A percentile compares a stretch with the other conserved stretches of the same genome.
Evolutionary conservation across 371 early-diverging fungal species (phyloP).

Genomic region (Actinomortierella wolfii): DNA sequence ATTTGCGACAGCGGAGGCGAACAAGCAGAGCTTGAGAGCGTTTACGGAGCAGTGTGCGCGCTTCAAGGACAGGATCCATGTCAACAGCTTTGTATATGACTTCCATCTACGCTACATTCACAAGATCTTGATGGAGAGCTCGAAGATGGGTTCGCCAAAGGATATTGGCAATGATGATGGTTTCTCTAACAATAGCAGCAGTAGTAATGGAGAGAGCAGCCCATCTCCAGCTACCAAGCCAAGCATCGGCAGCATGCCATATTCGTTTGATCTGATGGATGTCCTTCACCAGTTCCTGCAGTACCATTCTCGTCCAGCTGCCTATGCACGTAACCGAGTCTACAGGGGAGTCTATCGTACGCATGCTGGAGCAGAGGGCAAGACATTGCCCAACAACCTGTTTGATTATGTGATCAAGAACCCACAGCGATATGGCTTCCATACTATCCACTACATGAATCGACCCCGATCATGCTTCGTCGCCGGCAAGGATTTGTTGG

Average conservation of each 20-base stretch:
- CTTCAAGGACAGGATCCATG: conserved; percentile 72
- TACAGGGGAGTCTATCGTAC: conserved; percentile 60
- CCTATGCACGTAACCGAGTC: conserved; percentile 68
- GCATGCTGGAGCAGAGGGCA: conserved; percentile 27
- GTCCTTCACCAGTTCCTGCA: conserved; percentile 65
- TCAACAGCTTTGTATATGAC: conserved; percentile 85
- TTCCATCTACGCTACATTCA: conserved; percentile 76
- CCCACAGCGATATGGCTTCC: conserved; percentile 67
- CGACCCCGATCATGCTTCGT: conserved; percentile 47
- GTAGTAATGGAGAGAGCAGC: not conserved
- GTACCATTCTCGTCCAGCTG: conserved; percentile 64
- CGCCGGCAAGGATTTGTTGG: conserved; percentile 30
- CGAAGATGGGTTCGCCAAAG: conserved; percentile 13
- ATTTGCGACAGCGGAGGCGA: conserved; percentile 53
- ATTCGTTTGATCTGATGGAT: conserved; percentile 61
- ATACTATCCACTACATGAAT: conserved; percentile 31
- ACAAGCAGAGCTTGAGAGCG: conserved; percentile 58
- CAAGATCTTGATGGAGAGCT: conserved; percentile 54
- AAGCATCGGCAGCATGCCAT: conserved; percentile 32
- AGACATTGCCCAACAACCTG: conserved; percentile 51
- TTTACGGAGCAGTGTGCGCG: conserved; percentile 73
- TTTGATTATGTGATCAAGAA: conserved; percentile 70
- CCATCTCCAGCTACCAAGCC: conserved; percentile 3
- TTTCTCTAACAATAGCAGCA: not conserved
- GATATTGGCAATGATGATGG: too few relatives aligned